Conservation (phyloP, 2,329 filamentous ascomycete species). For the Pleurostoma richardsiae region DNA sequence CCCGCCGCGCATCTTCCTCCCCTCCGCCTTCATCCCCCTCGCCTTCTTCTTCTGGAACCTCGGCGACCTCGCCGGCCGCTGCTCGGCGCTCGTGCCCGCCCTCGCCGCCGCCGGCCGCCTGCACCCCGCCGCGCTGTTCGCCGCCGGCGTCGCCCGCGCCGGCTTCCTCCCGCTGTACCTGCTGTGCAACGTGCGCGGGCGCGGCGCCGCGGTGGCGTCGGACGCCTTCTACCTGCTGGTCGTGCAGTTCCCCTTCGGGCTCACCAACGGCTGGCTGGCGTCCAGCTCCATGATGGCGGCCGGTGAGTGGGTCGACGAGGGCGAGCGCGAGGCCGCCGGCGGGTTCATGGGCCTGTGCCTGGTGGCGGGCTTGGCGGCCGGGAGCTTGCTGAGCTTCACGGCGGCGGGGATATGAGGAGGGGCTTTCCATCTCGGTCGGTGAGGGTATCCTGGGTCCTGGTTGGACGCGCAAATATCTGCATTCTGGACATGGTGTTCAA, state of each 20-base stretch:
- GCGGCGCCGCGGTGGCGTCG: conserved; percentile 68
- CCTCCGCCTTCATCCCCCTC: conserved; percentile 79
- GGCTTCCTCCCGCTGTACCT: conserved; percentile 80
- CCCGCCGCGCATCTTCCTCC: conserved; percentile 52
- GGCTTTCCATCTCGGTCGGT: background rate
- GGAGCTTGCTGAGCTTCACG: conserved; percentile 87
- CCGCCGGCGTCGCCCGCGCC: conserved; percentile 58
- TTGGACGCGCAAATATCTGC: no score
- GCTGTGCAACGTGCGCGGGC: conserved; percentile 80
- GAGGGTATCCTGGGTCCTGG: no score
- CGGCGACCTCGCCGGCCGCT: conserved; percentile 75
- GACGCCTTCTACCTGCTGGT: conserved; percentile 84
- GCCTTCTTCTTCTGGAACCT: conserved; percentile 92
- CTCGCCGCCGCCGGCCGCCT: conserved; percentile 41
- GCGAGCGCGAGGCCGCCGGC: conserved; percentile 82
- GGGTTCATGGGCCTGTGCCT: conserved; percentile 92
- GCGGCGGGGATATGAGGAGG: conserved; percentile 40
- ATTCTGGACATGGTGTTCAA: no score
- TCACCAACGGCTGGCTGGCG: conserved; percentile 82
- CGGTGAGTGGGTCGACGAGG: conserved; percentile 71
- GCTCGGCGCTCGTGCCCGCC: conserved; percentile 55
- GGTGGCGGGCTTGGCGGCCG: conserved; percentile 75
- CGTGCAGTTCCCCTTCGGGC: conserved; percentile 78
- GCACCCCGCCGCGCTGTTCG: conserved; percentile 63
- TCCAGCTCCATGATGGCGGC: conserved; percentile 91